Base-by-base conservation (phyloP, 2,329 filamentous ascomycete genomes). In the Metarhizium guizhouense region DNA sequence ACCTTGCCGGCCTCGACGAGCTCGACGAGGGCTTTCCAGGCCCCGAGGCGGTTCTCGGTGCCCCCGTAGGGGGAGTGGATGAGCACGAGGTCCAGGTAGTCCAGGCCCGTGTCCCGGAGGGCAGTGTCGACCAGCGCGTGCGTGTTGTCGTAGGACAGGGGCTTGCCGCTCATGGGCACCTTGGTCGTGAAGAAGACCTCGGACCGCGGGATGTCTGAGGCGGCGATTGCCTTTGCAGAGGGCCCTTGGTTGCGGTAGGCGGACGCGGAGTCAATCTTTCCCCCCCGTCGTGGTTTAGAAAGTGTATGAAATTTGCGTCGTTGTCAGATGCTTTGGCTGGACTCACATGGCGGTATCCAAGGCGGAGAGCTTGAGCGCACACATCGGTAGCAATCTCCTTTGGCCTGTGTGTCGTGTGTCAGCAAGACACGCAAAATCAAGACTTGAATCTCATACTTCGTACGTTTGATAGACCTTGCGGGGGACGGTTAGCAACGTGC, bases 31-130 rank as follows among this genome's bases (percentile, higher is more conserved):
- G 81, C 83, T 54, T 72, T 76, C 83, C 83, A 86, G 2, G 80
- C 77, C 14, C 74, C 82, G 64, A 83, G 84, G 59, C 83, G 78
- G 51, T 67, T 73, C 18, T 72, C 74, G 1, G 75, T 69, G 2
- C 82, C 83, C 47, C 82, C 82, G 62, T 82, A 84, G 0, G 83
- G 83, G 0, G 79, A 72, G 66, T 86, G 83, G 54, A 86, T 77
- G 20, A 86, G 77, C 68, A 80, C 79, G 56, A 89, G 76, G 63
- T 90, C 85, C 59, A 88, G 77, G 67, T 88, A 89, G 25, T 76
- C 80, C 4, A 88, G 74, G 14, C 81, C 79, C 0, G 84, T 82
- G 57, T 83, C 77, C 53, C 76, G 70, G 25, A 92, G 72, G 16
- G 84, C 87, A 54, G 78, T 73, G 60, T 85, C 72, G 60, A 95